Conservation (phyloP, 2,329 filamentous ascomycete species). For the Xylaria sp. region DNA sequence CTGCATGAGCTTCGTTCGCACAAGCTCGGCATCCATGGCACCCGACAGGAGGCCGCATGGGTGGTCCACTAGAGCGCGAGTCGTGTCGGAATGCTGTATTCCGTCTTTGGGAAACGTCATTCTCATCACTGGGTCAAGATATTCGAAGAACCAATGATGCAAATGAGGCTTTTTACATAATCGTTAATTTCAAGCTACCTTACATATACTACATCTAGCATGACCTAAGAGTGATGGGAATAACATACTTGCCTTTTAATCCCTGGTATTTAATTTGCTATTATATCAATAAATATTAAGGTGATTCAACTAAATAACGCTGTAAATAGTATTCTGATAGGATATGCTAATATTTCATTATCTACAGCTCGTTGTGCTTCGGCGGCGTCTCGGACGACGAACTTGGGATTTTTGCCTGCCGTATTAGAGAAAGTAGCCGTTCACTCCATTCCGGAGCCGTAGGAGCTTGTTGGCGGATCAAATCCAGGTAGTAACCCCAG, state of each 20-base stretch:
- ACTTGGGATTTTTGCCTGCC: slow-evolving; percentile 28
- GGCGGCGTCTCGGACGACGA: slow-evolving; percentile 8
- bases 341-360: slow-evolving; percentile 3
- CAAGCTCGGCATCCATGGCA: slow-evolving; percentile 19
- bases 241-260: not conserved
- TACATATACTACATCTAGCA: not conserved
- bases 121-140: not conserved
- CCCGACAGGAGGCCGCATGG: slow-evolving; percentile 5
- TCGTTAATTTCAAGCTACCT: not conserved
- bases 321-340: not conserved
- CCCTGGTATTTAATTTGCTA: not conserved
- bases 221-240: not conserved
- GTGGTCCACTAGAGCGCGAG: not conserved
- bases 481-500: slow-evolving; percentile 65
- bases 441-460: slow-evolving; percentile 58
- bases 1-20: not conserved
- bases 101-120: slow-evolving; percentile 1
- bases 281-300: not conserved
- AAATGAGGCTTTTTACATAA: not conserved
- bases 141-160: not conserved
- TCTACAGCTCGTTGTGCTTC: slow-evolving; percentile 36
- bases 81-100: not conserved
- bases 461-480: slow-evolving; percentile 30
- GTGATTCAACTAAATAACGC: not conserved
- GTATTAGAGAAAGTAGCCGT: slow-evolving; percentile 44